These are phyloP conservation scores for Podospora sp. DNA, from an alignment of 495 filamentous ascomycete species.

Conservation along the genomic window DNA sequence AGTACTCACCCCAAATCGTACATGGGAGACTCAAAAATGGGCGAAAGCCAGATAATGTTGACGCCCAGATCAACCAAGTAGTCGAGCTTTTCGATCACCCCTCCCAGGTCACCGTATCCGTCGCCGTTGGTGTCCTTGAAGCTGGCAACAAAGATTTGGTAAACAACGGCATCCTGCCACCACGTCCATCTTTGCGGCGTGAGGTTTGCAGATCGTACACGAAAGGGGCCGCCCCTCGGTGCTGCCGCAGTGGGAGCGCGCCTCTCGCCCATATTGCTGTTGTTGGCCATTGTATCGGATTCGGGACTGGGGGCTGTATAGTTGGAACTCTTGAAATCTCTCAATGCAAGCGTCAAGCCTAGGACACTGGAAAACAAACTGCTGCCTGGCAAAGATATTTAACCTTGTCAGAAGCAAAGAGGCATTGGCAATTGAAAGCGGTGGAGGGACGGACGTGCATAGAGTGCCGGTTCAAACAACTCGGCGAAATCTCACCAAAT, in stretches of 20 bases:
- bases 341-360: too few relatives aligned
- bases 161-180: slow-evolving; percentile 49
- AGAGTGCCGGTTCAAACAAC: too few relatives aligned
- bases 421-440: too few relatives aligned
- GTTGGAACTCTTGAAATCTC: too few relatives aligned
- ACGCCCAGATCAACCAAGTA: slow-evolving; percentile 63
- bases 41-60: slow-evolving; percentile 66
- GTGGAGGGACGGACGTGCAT: too few relatives aligned
- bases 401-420: too few relatives aligned
- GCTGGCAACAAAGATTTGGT: slow-evolving; percentile 66
- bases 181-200: slow-evolving; percentile 7
- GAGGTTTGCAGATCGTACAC: background rate
- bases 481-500: too few relatives aligned
- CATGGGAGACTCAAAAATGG: slow-evolving; percentile 63
- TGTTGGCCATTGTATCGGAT: background rate
- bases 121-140: slow-evolving; percentile 66
- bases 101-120: slow-evolving; percentile 64
- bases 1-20: slow-evolving; percentile 28
- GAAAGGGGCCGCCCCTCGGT: background rate
- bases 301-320: background rate
- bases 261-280: background rate
- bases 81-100: slow-evolving; percentile 63
- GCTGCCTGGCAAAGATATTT: too few relatives aligned
- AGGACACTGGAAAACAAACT: too few relatives aligned
- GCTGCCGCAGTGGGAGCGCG: too few relatives aligned